These are phyloP conservation scores for Spizellomyces sp. DNA, from an alignment of 192 early-diverging fungal genomes.

Conservation along the genomic window DNA sequence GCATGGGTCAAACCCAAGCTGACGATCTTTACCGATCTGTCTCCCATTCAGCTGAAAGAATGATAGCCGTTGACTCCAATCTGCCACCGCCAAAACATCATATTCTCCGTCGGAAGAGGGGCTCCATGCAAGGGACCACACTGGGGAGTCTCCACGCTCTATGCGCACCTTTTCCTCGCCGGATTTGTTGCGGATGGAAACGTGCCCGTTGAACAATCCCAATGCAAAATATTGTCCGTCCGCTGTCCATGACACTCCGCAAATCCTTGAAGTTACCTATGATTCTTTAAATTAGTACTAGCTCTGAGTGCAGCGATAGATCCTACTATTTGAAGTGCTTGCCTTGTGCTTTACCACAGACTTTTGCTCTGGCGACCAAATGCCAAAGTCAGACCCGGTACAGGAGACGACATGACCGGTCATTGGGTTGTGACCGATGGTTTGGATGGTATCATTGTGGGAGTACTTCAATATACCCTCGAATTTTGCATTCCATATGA, in stretches of 20 bases:
- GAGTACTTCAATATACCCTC: slow-evolving; percentile 61
- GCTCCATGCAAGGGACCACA: slow-evolving; percentile 60
- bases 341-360: slow-evolving; percentile 60
- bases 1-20: slow-evolving; percentile 53
- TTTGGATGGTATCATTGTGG: slow-evolving; percentile 58
- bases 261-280: slow-evolving; percentile 53
- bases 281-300: neutral
- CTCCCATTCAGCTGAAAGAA: slow-evolving; percentile 58
- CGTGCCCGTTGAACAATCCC: slow-evolving; percentile 57
- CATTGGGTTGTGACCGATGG: slow-evolving; percentile 49
- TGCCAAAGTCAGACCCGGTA: slow-evolving; percentile 57
- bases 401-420: slow-evolving; percentile 53
- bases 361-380: slow-evolving; percentile 61
- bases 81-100: slow-evolving; percentile 55
- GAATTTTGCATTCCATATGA: slow-evolving; percentile 57
- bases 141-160: slow-evolving; percentile 50
- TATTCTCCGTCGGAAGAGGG: slow-evolving; percentile 42
- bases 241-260: slow-evolving; percentile 52
- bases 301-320: neutral
- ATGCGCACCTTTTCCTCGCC: slow-evolving; percentile 62
- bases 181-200: slow-evolving; percentile 51
- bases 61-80: slow-evolving; percentile 59
- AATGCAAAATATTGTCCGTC: slow-evolving; percentile 62
- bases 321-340: neutral
- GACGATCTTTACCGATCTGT: slow-evolving; percentile 62